A percentile compares a stretch with the other conserved stretches of the same genome.
Conservation (phyloP, 2,329 filamentous ascomycete species). For the Dactylellina leptospora region DNA sequence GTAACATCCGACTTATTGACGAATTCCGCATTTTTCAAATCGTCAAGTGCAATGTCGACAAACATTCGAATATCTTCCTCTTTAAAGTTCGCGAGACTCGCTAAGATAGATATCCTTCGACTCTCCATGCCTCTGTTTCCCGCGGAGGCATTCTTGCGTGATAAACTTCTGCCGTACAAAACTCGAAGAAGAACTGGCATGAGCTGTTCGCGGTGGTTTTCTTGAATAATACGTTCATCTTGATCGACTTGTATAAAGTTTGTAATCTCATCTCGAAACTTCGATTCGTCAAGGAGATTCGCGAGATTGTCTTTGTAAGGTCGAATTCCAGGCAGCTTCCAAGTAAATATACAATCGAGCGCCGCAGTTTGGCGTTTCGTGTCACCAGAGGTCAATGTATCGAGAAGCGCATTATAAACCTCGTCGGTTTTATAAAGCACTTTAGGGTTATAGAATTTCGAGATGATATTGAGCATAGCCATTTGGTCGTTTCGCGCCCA, state of each 20-base stretch:
- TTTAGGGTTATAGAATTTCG: slow-evolving; percentile 84
- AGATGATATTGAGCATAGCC: slow-evolving; percentile 79
- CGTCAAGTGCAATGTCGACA: slow-evolving; percentile 80
- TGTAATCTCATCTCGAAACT: slow-evolving; percentile 93
- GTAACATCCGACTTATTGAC: slow-evolving; percentile 65
- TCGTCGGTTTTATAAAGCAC: slow-evolving; percentile 80
- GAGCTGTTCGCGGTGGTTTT: slow-evolving; percentile 75
- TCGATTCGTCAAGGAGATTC: slow-evolving; percentile 86
- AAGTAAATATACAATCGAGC: slow-evolving; percentile 83
- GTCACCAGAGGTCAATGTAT: slow-evolving; percentile 85
- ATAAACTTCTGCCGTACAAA: slow-evolving; percentile 87
- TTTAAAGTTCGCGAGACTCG: slow-evolving; percentile 79
- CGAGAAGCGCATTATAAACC: slow-evolving; percentile 78
- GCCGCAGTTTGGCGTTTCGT: slow-evolving; percentile 85
- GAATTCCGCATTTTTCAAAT: slow-evolving; percentile 70
- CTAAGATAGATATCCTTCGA: slow-evolving; percentile 76
- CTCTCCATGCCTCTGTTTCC: slow-evolving; percentile 82
- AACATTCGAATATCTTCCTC: slow-evolving; percentile 80
- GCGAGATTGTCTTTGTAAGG: slow-evolving; percentile 85
- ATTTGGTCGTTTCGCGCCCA: slow-evolving; percentile 86
- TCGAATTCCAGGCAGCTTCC: slow-evolving; percentile 80
- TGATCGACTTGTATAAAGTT: slow-evolving; percentile 79
- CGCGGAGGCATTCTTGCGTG: slow-evolving; percentile 76
- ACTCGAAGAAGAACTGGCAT: slow-evolving; percentile 88
- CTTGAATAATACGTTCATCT: slow-evolving; percentile 72